phyloP scores from a whole-genome alignment of 2,329 filamentous ascomycete species.

The Decorospora gaudefroyi region DNA sequence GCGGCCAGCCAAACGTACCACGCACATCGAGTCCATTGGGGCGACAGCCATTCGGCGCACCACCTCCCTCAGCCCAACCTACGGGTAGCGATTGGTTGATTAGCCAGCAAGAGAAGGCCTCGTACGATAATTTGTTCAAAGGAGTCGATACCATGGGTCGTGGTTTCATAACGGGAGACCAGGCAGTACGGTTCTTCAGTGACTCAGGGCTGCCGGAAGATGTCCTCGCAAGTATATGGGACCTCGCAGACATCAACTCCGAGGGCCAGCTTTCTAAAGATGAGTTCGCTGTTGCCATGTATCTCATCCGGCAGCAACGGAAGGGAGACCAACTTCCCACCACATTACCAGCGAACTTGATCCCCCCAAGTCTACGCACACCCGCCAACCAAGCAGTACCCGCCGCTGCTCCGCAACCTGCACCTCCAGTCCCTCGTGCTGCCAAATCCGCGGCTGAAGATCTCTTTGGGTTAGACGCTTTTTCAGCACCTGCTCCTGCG shows the following conservation, averaged over 20 bases:
- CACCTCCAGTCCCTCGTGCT: slow-evolving; percentile 38
- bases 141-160: slow-evolving; percentile 79
- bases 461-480: slow-evolving; percentile 86
- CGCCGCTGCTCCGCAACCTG: slow-evolving; percentile 52
- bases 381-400: slow-evolving; percentile 55
- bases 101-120: slow-evolving; percentile 77
- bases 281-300: slow-evolving; percentile 97
- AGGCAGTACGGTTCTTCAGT: slow-evolving; percentile 91
- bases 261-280: slow-evolving; percentile 83
- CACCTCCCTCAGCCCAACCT: slow-evolving; percentile 57
- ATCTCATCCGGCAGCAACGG: slow-evolving; percentile 88
- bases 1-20: slow-evolving; percentile 58
- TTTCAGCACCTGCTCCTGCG: slow-evolving; percentile 56
- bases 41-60: slow-evolving; percentile 55
- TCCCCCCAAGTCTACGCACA: slow-evolving; percentile 81
- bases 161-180: slow-evolving; percentile 88
- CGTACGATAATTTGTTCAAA: slow-evolving; percentile 85
- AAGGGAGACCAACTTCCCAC: slow-evolving; percentile 71
- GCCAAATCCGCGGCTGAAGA: slow-evolving; percentile 86
- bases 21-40: slow-evolving; percentile 65
- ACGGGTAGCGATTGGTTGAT: slow-evolving; percentile 79
- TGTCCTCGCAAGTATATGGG: slow-evolving; percentile 91
- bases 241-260: slow-evolving; percentile 90
- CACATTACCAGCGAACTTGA: slow-evolving; percentile 75
- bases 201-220: slow-evolving; percentile 90